Evolutionary conservation across 129 eudicot species (phyloP), one percentile per base, ranked within the genome.

Genomic region (Ambrosia artemisiifolia): DNA sequence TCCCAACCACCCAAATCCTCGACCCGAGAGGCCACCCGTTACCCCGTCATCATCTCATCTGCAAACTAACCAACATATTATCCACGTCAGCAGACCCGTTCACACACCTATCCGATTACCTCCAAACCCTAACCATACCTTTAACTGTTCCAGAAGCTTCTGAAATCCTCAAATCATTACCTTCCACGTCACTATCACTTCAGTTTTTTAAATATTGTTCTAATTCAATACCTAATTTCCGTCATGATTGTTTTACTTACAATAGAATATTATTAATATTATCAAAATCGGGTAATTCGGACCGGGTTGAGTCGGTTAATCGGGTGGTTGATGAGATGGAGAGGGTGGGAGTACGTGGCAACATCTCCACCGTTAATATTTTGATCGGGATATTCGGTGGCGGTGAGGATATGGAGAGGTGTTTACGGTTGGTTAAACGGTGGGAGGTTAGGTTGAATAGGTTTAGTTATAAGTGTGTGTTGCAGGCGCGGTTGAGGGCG

Each of bases 31-130:
- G 96, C 82, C 74, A 86, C 81, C 71, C 85, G 9, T 90, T 95
- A 57, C 97, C 96, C 3, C 99, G 99, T 73, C 99, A 82, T 20
- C 89, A 88, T 70, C 89, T 95, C 13, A 83, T 95, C 65, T 90
- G 96, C 88, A 83, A 83, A 50, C 65, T 83, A 40, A 19, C 79
- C 71, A 80, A 83, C 28, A 82, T 94, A 65, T 86, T 94, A 72
- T 73, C 88, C 17, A 81, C 80, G 10, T 78, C 91, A 44, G 32
- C 74, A 11, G 75, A 85, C 43, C 88, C 87, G 24, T 87, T 87
- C 77, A 62, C 67, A 61, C 86, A 85, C 69, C 87, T 93, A 49
- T 68, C 79, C 16, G 84, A 83, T 16, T 81, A 78, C 43, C 82
- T 94, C 42, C 65, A 86, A 76, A 60, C 91, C 80, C 81, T 94